A percentile compares a stretch with the other conserved stretches of the same genome.
Evolutionary conservation across 192 early-diverging fungal genomes (phyloP).

Genomic region (Rhizophagus prolifer): DNA sequence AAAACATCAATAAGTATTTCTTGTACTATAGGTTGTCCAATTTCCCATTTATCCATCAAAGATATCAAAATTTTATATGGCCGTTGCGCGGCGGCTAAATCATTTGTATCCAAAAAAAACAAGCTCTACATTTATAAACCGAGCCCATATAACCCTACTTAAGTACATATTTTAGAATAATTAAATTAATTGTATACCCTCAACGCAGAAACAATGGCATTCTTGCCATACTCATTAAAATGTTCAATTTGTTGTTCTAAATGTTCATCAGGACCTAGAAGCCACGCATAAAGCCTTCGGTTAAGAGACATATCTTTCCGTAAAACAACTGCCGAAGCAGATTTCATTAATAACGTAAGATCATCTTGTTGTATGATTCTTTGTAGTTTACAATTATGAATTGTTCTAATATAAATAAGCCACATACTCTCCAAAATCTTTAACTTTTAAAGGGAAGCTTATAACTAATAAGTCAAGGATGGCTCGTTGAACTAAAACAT

Average conservation of each 20-base stretch:
- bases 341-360: constrained; percentile 61
- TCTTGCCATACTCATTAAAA: constrained; percentile 56
- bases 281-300: constrained; percentile 88
- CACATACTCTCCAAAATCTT: constrained; percentile 39
- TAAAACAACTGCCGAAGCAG: constrained; percentile 79
- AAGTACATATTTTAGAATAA: constrained; percentile 3
- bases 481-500: constrained; percentile 79
- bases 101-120: constrained; percentile 36
- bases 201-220: constrained; percentile 54
- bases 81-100: constrained; percentile 49
- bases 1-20: constrained; percentile 72
- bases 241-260: constrained; percentile 45
- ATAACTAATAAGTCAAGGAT: constrained; percentile 81
- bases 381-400: background rate
- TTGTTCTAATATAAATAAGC: background rate
- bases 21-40: constrained; percentile 75
- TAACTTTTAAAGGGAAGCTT: constrained; percentile 61
- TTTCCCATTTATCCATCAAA: constrained; percentile 80
- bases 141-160: background rate
- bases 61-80: constrained; percentile 85
- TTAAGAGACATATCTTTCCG: constrained; percentile 94
- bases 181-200: constrained; percentile 33
- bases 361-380: constrained; percentile 68
- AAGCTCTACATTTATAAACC: constrained; percentile 28
- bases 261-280: constrained; percentile 57